Evolutionary conservation across 1,139 yeast genomes (phyloP).

Genomic region (Kluyveromyces marxianus): DNA sequence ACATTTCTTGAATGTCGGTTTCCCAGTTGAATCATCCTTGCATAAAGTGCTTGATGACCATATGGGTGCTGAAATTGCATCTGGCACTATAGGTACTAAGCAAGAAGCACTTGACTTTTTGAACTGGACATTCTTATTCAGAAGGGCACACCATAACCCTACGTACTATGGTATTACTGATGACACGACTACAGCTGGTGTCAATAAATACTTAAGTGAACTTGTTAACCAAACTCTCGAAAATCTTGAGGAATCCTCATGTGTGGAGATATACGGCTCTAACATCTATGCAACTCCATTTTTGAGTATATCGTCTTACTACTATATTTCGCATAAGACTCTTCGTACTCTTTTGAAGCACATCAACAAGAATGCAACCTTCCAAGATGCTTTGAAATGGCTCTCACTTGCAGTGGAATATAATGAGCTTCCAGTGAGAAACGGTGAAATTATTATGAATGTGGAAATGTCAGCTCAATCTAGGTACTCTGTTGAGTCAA

Average conservation of each 20-base stretch:
- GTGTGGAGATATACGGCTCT: constrained; percentile 48
- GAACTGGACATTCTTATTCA: constrained; percentile 89
- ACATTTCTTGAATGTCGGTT: constrained; percentile 89
- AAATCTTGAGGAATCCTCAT: constrained; percentile 63
- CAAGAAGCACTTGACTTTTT: constrained; percentile 91
- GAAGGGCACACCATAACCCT: constrained; percentile 93
- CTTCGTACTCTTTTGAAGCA: constrained; percentile 58
- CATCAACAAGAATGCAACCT: constrained; percentile 43
- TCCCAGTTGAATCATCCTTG: constrained; percentile 93
- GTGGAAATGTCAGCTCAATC: constrained; percentile 79
- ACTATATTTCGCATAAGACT: constrained; percentile 88
- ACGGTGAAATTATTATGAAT: constrained; percentile 90
- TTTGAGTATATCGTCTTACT: constrained; percentile 79
- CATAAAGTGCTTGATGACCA: constrained; percentile 92
- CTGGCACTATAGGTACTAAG: constrained; percentile 73
- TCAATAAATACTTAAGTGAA: constrained; percentile 60
- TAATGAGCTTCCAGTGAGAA: constrained; percentile 88
- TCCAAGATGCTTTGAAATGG: constrained; percentile 64
- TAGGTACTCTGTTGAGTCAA: constrained; percentile 56
- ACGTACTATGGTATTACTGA: constrained; percentile 80
- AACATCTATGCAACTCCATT: constrained; percentile 65
- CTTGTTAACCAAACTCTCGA: constrained; percentile 66
- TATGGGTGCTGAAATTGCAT: constrained; percentile 90
- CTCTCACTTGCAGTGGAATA: constrained; percentile 81
- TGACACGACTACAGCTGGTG: constrained; percentile 58